phyloP scores from a whole-genome alignment of 176 grass and related monocot genomes.

The Oryza rufipogon region DNA sequence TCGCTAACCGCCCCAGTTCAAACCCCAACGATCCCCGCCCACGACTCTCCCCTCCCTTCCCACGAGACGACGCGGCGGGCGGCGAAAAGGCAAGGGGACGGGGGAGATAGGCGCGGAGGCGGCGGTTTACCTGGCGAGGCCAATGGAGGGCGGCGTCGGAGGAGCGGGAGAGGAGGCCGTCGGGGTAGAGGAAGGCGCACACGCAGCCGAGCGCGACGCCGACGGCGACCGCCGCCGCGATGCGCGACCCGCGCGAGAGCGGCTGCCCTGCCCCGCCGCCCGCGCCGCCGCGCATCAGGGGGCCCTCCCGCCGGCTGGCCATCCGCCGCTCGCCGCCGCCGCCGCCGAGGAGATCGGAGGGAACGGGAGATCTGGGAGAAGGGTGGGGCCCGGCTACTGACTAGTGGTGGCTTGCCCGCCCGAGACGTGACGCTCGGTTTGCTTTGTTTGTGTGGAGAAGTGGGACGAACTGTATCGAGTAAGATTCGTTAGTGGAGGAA shows the following conservation, averaged over 20 bases:
- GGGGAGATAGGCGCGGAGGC: no score
- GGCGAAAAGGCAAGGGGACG: neutral
- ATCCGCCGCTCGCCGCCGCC: slow-evolving; percentile 32
- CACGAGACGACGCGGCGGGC: neutral
- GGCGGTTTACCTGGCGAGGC: slow-evolving; percentile 45
- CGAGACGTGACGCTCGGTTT: slow-evolving; percentile 35
- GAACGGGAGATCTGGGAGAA: neutral
- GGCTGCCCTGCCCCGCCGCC: slow-evolving; percentile 26
- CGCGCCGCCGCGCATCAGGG: slow-evolving; percentile 59
- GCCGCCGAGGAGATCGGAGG: slow-evolving; percentile 30
- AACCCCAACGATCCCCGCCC: slow-evolving; percentile 21
- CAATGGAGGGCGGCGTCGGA: slow-evolving; percentile 42
- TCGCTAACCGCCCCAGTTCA: neutral
- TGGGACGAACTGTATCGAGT: neutral
- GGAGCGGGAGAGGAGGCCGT: slow-evolving; percentile 69
- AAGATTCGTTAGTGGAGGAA: neutral
- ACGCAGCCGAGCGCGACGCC: slow-evolving; percentile 80
- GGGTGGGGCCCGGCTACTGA: neutral
- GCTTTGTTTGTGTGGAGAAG: neutral
- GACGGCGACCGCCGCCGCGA: slow-evolving; percentile 70
- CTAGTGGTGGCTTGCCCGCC: neutral
- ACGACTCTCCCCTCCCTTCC: neutral
- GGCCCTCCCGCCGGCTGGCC: slow-evolving; percentile 72
- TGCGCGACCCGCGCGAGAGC: slow-evolving; percentile 76
- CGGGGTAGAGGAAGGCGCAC: slow-evolving; percentile 87